Evolutionary conservation across 164 flowering plant species (phyloP), one percentile per base, ranked within the genome.

Genomic region (Magnolia changhungtana): DNA sequence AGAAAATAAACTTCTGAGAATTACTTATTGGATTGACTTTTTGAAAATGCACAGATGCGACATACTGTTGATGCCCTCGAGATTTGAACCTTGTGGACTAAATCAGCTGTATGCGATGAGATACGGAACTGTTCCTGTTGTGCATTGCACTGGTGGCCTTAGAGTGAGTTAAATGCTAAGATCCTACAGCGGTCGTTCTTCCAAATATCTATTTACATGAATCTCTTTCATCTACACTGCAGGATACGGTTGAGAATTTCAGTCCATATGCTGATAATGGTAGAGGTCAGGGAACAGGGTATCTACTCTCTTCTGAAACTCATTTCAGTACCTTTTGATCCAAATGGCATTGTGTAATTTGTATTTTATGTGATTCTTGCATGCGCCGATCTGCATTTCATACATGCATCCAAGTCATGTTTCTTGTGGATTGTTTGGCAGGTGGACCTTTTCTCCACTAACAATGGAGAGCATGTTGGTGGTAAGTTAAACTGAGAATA

Each of bases 71-170:
- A 94, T 96, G 98, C 99, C 99, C 24, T 96, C 99, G 77, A 88
- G 93, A 88, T 96, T 96, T 74, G 99, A 96, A 84, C 99, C 98
- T 24, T 96, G 99, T 80, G 98, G 99, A 19, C 84, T 96, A 67
- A 96, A 96, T 82, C 99, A 96, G 79, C 79, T 96, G 80, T 96
- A 94, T 78, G 99, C 98, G 16, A 96, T 96, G 99, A 86, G 93
- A 89, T 96, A 94, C 80, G 98, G 97, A 79, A 90, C 98, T 78
- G 78, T 94, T 50, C 99, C 99, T 20, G 94, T 96, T 0, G 99
- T 94, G 74, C 99, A 96, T 76, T 75, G 82, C 78, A 96, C 99
- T 3, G 99, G 99, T 72, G 99, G 99, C 72, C 97, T 96, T 75
- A 85, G 92, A 78, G 99, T 96, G 78, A 90, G 98, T 83, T 71